Conservation (phyloP, 257 asterid genomes). For the Prunella vulgaris region DNA sequence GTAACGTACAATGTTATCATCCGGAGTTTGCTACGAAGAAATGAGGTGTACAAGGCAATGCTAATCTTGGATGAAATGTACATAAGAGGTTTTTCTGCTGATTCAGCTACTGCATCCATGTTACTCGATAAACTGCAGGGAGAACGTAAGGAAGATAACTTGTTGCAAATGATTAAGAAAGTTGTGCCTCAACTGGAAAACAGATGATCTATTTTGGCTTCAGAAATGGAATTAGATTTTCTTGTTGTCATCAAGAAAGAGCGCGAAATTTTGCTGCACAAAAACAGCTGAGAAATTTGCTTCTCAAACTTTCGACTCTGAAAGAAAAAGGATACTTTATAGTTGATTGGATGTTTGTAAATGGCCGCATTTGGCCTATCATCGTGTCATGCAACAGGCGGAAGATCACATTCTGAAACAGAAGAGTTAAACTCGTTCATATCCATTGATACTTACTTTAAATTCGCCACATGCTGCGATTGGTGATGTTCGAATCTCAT, state of each 20-base stretch:
- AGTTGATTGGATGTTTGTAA: too few relatives aligned
- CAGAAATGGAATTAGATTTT: neutral
- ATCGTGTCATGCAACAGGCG: too few relatives aligned
- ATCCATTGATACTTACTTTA: neutral
- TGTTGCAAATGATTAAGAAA: constrained; percentile 6
- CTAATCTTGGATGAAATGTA: constrained; percentile 7
- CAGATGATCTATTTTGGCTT: neutral
- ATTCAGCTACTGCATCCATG: constrained; percentile 7
- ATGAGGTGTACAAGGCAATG: constrained; percentile 6
- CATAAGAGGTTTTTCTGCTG: neutral
- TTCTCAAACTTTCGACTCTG: neutral
- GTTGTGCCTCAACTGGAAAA: neutral
- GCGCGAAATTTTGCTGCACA: neutral
- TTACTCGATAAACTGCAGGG: neutral
- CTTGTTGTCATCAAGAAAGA: neutral
- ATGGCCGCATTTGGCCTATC: too few relatives aligned
- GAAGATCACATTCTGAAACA: neutral
- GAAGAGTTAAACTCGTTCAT: neutral
- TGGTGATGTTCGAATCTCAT: neutral
- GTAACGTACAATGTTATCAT: constrained; percentile 15
- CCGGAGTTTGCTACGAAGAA: neutral
- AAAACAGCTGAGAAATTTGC: neutral
- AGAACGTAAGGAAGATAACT: neutral
- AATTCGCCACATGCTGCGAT: too few relatives aligned
- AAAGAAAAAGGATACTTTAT: neutral